Evolutionary conservation across 2,329 filamentous ascomycete genomes (phyloP).

Genomic region (Ascochyta viciae-villosae): DNA sequence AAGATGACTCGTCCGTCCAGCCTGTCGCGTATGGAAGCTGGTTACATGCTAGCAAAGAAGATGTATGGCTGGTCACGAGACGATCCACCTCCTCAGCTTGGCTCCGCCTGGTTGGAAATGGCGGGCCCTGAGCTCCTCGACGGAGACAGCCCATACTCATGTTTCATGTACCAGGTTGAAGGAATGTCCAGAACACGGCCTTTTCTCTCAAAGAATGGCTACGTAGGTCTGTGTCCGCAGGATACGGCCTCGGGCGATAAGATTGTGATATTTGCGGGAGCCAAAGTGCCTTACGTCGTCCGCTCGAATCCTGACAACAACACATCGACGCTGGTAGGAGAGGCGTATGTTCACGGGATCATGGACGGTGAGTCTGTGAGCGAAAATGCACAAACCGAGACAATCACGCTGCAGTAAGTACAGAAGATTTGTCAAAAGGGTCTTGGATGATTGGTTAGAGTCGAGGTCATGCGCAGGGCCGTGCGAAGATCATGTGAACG

Average conservation of each 20-base stretch:
- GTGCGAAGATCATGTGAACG: not conserved
- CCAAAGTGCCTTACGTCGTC: constrained; percentile 17
- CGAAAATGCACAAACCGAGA: not conserved
- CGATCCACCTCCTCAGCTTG: not conserved
- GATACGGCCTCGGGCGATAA: constrained; percentile 10
- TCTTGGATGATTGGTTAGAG: not conserved
- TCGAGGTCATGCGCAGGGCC: not conserved
- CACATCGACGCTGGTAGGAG: constrained; percentile 17
- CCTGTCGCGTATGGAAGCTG: not conserved
- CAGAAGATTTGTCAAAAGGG: too few relatives aligned
- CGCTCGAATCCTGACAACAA: not conserved
- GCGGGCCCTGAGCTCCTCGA: not conserved
- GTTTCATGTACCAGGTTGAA: constrained; percentile 6
- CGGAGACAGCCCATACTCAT: not conserved
- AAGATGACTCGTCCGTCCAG: not conserved
- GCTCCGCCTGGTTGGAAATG: not conserved
- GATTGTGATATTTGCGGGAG: constrained; percentile 17
- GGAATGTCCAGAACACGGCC: constrained; percentile 19
- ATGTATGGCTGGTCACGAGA: not conserved
- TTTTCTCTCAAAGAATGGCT: constrained; percentile 13
- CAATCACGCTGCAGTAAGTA: not conserved
- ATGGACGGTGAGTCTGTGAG: constrained; percentile 25
- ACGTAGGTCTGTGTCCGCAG: constrained; percentile 16
- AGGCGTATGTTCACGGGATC: constrained; percentile 17
- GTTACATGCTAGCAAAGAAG: not conserved